Evolutionary conservation across 371 early-diverging fungal genomes (phyloP).

Genomic region (Choanephora cucurbitarum): DNA sequence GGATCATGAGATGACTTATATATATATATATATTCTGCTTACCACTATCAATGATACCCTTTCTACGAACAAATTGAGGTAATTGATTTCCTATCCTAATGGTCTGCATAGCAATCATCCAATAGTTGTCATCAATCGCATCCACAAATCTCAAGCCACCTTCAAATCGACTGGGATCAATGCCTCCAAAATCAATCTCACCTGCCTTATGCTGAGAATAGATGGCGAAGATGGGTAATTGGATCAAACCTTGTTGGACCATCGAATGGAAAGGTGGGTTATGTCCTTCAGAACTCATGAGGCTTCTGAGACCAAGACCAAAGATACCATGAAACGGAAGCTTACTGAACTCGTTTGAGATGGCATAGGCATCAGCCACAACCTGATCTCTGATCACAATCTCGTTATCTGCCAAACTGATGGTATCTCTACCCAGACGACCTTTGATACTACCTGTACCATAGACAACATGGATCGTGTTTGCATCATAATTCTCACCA

Average conservation of each 20-base stretch:
- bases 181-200: conserved; percentile 71
- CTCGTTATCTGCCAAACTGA: conserved; percentile 43
- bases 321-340: conserved; percentile 70
- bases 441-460: conserved; percentile 66
- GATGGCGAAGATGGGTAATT: conserved; percentile 74
- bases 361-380: conserved; percentile 56
- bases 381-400: conserved; percentile 44
- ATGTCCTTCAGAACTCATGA: conserved; percentile 36
- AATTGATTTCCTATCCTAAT: conserved; percentile 40
- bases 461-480: conserved; percentile 56
- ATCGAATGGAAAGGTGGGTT: conserved; percentile 71
- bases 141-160: conserved; percentile 66
- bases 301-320: conserved; percentile 64
- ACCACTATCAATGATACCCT: conserved; percentile 62
- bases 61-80: conserved; percentile 22
- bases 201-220: conserved; percentile 61
- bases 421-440: conserved; percentile 50
- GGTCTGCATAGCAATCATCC: conserved; percentile 70
- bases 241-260: conserved; percentile 62
- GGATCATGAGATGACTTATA: too few relatives aligned
- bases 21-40: too few relatives aligned
- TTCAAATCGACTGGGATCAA: conserved; percentile 53
- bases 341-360: conserved; percentile 58
- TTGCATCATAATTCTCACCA: conserved; percentile 13
- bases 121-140: conserved; percentile 73